A percentile compares a stretch with the other conserved stretches of the same genome.
Evolutionary conservation across 345 rosid species (phyloP).

Genomic region (Camelina neglecta): DNA sequence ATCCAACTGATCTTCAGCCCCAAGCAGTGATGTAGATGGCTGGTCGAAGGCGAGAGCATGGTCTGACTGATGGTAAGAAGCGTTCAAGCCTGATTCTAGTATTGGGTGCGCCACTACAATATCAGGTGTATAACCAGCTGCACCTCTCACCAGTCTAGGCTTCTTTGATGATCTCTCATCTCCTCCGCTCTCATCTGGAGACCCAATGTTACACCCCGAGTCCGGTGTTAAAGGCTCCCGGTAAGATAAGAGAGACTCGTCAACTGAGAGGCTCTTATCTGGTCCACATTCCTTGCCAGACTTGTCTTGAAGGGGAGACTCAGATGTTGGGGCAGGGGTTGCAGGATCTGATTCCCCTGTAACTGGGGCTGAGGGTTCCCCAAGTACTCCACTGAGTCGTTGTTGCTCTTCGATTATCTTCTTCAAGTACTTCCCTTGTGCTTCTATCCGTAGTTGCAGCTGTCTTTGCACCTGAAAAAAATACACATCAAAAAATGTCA

Average conservation of each 20-base stretch:
- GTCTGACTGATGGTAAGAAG: constrained; percentile 59
- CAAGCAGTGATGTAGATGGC: constrained; percentile 53
- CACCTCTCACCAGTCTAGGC: constrained; percentile 57
- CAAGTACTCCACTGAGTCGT: constrained; percentile 72
- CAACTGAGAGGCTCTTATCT: constrained; percentile 79
- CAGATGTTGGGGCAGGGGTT: constrained; percentile 88
- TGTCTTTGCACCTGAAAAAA: constrained; percentile 87
- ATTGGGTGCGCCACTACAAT: constrained; percentile 64
- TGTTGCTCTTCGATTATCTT: constrained; percentile 99
- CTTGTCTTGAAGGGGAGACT: constrained; percentile 74
- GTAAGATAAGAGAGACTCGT: constrained; percentile 83
- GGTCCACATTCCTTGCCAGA: constrained; percentile 62
- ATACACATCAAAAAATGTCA: constrained; percentile 31
- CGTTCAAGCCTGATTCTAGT: constrained; percentile 78
- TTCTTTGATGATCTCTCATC: constrained; percentile 72
- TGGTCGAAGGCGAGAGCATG: constrained; percentile 59
- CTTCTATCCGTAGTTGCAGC: constrained; percentile 95
- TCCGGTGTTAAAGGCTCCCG: constrained; percentile 90
- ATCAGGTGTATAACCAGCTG: constrained; percentile 55
- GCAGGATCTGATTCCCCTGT: constrained; percentile 82
- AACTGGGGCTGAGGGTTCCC: constrained; percentile 63
- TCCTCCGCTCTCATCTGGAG: constrained; percentile 64
- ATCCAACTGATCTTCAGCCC: constrained; percentile 55
- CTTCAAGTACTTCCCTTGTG: constrained; percentile 95
- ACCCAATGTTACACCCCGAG: constrained; percentile 66